Evolutionary conservation across 768 basidiomycete species (phyloP), one percentile per base, ranked within the genome.

Genomic region (Dictyophora rubrovolvata): DNA sequence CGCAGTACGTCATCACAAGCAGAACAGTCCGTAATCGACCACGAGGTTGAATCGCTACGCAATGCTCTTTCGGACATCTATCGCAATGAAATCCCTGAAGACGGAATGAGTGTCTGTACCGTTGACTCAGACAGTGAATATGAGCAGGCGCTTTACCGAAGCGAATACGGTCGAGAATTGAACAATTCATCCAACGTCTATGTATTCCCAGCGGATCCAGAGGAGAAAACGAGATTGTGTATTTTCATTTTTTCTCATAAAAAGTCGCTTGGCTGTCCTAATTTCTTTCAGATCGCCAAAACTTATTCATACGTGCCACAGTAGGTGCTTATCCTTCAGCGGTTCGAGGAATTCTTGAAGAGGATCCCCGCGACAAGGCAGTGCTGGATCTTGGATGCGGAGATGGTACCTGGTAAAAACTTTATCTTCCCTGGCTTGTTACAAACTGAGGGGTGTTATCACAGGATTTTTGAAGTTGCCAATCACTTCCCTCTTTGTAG

Each of bases 121-220:
- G 42, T 14, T 42, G 42, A 42, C n/a, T 42, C 42, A 12, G 2
- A 42, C 5, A n/a, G 2, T 14, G 42, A 42, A 42, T 12, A 42
- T 4, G 42, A 12, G 48, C 20, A 23, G 37, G 79, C 76, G 16
- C 74, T 82, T 70, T 59, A 42, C n/a, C 77, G 76, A 56, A 76
- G 81, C 28, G 85, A 88, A 65, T 84, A 80, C 57, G 88, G 87
- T 0, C 75, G 88, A 48, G 78, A 75, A 33, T 68, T 90, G 48
- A 89, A 89, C 71, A 88, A 82, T 62, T 85, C 85, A 63, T 89
- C 88, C 1, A 85, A 89, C 48, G 77, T 90, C 1, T 91, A 91
- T 66, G 78, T 79, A 46, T 73, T 91, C 23, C 86, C 89, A 14
- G 89, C 87, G 22, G 89, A 90, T 62, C 84, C 85, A 7, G 86